These are phyloP conservation scores for Bonnemaisonia californica DNA, from an alignment of 31 red algal species.

Conservation along the genomic window DNA sequence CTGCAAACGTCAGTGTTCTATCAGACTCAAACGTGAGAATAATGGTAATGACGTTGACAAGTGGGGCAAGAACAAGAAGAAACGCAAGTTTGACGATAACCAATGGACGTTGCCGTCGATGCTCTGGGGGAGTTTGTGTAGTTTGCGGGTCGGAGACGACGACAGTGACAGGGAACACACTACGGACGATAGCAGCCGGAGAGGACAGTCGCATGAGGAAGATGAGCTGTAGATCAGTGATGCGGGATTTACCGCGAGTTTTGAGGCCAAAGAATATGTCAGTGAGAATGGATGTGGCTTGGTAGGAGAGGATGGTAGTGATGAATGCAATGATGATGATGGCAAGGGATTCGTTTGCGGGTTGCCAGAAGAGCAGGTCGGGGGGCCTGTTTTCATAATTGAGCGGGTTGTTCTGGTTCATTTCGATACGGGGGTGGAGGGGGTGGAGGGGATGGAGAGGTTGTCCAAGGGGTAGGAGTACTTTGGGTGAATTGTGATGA, in stretches of 20 bases:
- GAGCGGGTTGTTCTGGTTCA: not conserved
- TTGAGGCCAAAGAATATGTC: conserved; percentile 1
- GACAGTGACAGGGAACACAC: not conserved
- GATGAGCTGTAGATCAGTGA: not conserved
- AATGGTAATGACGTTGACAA: not conserved
- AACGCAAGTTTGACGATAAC: not conserved
- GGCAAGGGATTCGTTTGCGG: not conserved
- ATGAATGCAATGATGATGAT: not conserved
- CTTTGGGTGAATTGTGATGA: too few species aligned
- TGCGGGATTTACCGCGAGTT: not conserved
- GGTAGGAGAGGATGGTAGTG: not conserved
- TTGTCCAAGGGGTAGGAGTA: too few species aligned
- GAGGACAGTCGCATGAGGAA: not conserved
- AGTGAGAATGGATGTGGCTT: not conserved
- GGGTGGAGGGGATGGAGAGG: too few species aligned
- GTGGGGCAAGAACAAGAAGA: not conserved
- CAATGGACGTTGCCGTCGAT: not conserved
- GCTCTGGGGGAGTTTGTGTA: not conserved
- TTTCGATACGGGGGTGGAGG: not conserved
- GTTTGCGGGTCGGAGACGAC: not conserved
- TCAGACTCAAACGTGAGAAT: not conserved
- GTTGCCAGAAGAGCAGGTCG: not conserved
- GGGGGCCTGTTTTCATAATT: not conserved
- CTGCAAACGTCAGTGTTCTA: not conserved
- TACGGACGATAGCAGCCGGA: not conserved